These are phyloP conservation scores for Malassezia arunalokei DNA, from an alignment of 1,284 basidiomycete genomes.

Conservation along the genomic window DNA sequence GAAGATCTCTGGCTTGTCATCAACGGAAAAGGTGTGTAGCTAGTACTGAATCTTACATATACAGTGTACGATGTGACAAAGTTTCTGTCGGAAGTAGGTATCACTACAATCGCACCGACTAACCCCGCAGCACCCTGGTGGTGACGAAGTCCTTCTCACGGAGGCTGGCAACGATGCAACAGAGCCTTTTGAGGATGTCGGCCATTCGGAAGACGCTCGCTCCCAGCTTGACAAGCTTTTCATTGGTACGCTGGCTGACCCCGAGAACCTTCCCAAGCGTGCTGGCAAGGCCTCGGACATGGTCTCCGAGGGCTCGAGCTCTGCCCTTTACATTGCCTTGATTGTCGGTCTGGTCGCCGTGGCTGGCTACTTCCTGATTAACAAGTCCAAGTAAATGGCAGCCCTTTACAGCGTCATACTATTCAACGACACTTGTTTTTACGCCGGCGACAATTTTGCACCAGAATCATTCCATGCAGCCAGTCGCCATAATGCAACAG, in stretches of 20 bases:
- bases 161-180: constrained; percentile 92
- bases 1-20: constrained; percentile 44
- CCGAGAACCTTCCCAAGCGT: constrained; percentile 14
- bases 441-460: too few species aligned
- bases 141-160: constrained; percentile 87
- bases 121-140: constrained; percentile 62
- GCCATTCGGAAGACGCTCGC: constrained; percentile 95
- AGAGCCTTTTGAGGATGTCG: constrained; percentile 97
- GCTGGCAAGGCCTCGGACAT: constrained; percentile 4
- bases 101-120: not conserved
- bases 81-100: constrained; percentile 84
- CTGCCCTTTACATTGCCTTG: constrained; percentile 8
- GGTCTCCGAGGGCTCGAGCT: not conserved
- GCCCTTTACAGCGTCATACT: too few species aligned
- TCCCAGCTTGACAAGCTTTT: constrained; percentile 59
- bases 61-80: constrained; percentile 85
- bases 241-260: constrained; percentile 52
- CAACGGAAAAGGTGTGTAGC: constrained; percentile 35
- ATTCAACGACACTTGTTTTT: too few species aligned
- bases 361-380: constrained; percentile 9
- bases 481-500: constrained; percentile 9
- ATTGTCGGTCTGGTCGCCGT: constrained; percentile 5
- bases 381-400: not conserved
- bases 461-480: constrained; percentile 10
- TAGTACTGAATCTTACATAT: not conserved